Evolutionary conservation across 148 eudicot genomes (phyloP).

Genomic region (Rhododendron henanense): DNA sequence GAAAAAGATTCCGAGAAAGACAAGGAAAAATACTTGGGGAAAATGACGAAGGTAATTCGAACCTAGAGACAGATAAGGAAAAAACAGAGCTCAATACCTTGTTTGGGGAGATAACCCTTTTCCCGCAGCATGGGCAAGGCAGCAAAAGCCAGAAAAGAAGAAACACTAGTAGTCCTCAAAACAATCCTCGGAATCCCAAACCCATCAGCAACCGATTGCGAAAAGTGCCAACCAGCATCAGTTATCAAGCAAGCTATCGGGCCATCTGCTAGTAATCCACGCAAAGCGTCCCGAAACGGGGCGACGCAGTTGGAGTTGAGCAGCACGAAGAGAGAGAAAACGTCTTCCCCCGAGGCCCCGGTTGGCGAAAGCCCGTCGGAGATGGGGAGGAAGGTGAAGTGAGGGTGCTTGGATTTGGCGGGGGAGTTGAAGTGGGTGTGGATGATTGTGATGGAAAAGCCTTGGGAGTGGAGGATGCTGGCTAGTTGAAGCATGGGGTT

Average conservation of each 20-base stretch:
- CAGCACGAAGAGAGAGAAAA: constrained; percentile 13
- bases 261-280: neutral
- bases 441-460: constrained; percentile 14
- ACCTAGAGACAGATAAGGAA: neutral
- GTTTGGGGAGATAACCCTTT: constrained; percentile 37
- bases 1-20: too few species aligned
- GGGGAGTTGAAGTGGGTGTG: constrained; percentile 23
- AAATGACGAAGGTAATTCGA: neutral
- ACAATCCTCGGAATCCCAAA: constrained; percentile 51
- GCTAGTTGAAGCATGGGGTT: constrained; percentile 31
- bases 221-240: constrained; percentile 35
- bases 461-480: constrained; percentile 20
- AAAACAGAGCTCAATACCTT: constrained; percentile 26
- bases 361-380: constrained; percentile 31
- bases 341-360: constrained; percentile 7
- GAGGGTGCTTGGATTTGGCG: constrained; percentile 9
- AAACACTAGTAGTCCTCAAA: constrained; percentile 38
- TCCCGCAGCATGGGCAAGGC: constrained; percentile 27
- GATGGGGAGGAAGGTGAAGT: constrained; percentile 30
- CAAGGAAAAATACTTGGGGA: too few species aligned
- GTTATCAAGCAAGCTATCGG: constrained; percentile 52
- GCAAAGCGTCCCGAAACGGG: constrained; percentile 33
- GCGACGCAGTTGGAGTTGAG: constrained; percentile 31
- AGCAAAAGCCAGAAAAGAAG: constrained; percentile 32
- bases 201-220: constrained; percentile 39